Conservation (phyloP, 2,329 filamentous ascomycete genomes). For the Neurospora crassa region DNA sequence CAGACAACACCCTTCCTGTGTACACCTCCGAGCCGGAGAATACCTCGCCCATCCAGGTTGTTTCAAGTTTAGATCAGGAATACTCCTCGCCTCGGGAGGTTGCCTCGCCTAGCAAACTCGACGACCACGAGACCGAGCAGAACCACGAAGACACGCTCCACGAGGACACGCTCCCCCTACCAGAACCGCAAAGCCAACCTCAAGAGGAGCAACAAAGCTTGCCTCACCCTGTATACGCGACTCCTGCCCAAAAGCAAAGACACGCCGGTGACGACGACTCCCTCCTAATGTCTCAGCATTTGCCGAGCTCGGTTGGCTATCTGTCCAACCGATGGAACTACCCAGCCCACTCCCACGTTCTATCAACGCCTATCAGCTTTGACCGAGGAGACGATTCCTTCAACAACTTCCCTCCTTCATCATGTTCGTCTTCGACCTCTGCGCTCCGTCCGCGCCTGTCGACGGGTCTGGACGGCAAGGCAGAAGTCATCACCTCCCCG, state of each 20-base stretch:
- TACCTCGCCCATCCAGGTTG: conserved; percentile 9
- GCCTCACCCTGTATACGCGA: conserved; percentile 1
- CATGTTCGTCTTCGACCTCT: conserved; percentile 30
- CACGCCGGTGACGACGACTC: not conserved
- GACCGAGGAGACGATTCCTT: conserved; percentile 33
- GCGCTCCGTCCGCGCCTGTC: conserved; percentile 71
- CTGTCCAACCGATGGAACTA: conserved; percentile 48
- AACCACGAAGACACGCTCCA: not conserved
- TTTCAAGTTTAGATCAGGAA: conserved; percentile 7
- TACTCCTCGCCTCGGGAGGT: conserved; percentile 3
- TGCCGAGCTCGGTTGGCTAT: conserved; percentile 38
- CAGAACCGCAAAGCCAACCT: not conserved
- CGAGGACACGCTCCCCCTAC: not conserved
- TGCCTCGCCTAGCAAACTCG: not conserved
- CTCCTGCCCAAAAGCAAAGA: conserved; percentile 5
- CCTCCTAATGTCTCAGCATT: conserved; percentile 27
- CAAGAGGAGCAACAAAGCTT: conserved; percentile 3
- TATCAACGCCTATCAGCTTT: conserved; percentile 38
- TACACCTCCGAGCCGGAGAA: not conserved
- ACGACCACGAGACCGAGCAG: not conserved
- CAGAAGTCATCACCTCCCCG: conserved; percentile 68
- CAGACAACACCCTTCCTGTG: conserved; percentile 25
- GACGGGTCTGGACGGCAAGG: conserved; percentile 64
- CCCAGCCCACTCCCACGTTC: conserved; percentile 38
- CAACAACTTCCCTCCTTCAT: conserved; percentile 34